Percentiles rank a stretch among this genome's conserved stretches.
phyloP scores from a whole-genome alignment of 1,139 yeast species.

The Arxiozyma slooffiae region DNA sequence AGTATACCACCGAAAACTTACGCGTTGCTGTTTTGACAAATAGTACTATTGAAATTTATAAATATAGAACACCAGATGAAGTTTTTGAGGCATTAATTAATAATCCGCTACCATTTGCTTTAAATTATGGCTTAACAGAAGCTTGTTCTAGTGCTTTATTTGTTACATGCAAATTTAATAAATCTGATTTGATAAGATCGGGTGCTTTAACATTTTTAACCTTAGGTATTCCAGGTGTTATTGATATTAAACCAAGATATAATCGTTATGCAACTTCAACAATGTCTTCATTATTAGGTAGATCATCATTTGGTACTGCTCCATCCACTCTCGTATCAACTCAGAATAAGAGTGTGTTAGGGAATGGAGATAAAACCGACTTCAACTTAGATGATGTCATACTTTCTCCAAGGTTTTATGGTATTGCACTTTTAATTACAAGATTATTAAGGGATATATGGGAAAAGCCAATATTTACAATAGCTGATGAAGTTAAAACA shows the following conservation, averaged over 20 bases:
- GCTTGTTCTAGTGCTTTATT: constrained; percentile 81
- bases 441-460: constrained; percentile 72
- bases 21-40: constrained; percentile 76
- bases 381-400: constrained; percentile 59
- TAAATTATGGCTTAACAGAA: constrained; percentile 57
- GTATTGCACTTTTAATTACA: constrained; percentile 70
- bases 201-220: constrained; percentile 34
- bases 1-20: constrained; percentile 53
- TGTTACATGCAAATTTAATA: constrained; percentile 65
- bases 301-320: constrained; percentile 19
- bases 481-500: constrained; percentile 36
- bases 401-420: constrained; percentile 85
- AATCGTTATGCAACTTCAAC: constrained; percentile 25
- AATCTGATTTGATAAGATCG: constrained; percentile 41
- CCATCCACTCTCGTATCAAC: constrained; percentile 11
- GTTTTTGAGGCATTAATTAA: constrained; percentile 56
- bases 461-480: constrained; percentile 58
- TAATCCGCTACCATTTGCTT: constrained; percentile 44
- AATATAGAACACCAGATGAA: constrained; percentile 70
- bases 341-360: constrained; percentile 6
- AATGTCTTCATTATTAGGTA: constrained; percentile 23
- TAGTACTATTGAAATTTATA: constrained; percentile 66
- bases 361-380: constrained; percentile 10
- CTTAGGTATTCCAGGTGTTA: constrained; percentile 32
- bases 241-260: constrained; percentile 32